Evolutionary conservation across 148 eudicot species (phyloP).

Genomic region (Vaccinium myrtillus): DNA sequence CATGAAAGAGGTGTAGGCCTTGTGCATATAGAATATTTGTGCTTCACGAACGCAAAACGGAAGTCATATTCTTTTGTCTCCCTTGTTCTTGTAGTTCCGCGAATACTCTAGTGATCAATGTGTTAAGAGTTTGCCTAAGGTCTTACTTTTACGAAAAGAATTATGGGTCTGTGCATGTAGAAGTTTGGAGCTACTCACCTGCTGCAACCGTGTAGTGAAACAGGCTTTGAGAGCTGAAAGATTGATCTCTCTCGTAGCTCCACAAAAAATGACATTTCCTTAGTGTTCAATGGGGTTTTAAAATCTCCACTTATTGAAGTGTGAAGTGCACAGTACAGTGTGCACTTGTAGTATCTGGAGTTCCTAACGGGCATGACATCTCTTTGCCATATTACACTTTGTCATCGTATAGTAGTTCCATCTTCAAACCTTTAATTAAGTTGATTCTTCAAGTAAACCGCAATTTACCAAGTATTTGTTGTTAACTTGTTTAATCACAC

Average conservation of each 20-base stretch:
- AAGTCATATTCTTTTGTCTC: neutral
- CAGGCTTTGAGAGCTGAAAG: neutral
- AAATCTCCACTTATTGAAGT: neutral
- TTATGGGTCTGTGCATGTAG: neutral
- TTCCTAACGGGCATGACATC: neutral
- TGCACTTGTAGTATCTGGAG: neutral
- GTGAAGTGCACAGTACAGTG: neutral
- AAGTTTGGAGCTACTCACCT: neutral
- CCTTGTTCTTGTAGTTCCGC: neutral
- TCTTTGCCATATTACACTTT: neutral
- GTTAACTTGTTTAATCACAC: neutral
- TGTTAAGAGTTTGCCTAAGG: neutral
- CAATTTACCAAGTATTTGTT: neutral
- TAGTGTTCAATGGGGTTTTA: neutral
- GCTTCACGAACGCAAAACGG: neutral
- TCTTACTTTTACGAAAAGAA: neutral
- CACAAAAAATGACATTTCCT: neutral
- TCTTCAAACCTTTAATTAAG: neutral
- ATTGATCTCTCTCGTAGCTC: neutral
- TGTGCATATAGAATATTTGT: neutral
- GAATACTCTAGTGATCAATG: neutral
- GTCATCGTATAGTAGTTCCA: neutral
- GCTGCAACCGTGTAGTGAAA: neutral
- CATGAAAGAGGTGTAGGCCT: neutral
- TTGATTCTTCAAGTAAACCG: neutral